Evolutionary conservation across 495 filamentous ascomycete genomes (phyloP).

Genomic region (Neurospora sp.): DNA sequence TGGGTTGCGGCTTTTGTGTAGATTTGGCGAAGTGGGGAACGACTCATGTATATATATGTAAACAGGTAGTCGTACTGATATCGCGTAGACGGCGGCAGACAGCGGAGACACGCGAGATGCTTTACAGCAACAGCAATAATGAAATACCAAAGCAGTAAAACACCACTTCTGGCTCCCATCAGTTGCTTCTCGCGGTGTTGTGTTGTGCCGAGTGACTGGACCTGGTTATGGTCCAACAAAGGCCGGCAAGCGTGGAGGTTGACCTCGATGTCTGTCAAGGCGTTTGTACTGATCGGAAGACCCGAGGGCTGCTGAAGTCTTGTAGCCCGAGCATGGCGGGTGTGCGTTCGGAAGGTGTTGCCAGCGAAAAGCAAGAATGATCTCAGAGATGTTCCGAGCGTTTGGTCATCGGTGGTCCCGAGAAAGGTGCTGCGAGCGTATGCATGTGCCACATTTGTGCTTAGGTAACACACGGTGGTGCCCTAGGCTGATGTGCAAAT

Average conservation of each 20-base stretch:
- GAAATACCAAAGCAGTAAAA: not conserved
- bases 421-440: not conserved
- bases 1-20: slow-evolving; percentile 18
- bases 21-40: slow-evolving; percentile 5
- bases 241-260: not conserved
- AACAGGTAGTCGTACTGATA: not conserved
- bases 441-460: not conserved
- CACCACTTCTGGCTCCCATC: not conserved
- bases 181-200: not conserved
- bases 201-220: not conserved
- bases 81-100: not conserved
- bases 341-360: not conserved
- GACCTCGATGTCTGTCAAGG: not conserved
- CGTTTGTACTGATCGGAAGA: not conserved
- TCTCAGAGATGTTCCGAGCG: not conserved
- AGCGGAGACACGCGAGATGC: not conserved
- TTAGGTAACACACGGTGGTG: not conserved
- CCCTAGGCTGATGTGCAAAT: not conserved
- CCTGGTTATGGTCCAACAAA: not conserved
- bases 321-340: not conserved
- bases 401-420: not conserved
- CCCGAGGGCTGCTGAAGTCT: not conserved
- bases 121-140: not conserved
- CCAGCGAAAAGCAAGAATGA: not conserved
- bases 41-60: slow-evolving; percentile 17